Evolutionary conservation across 2,329 filamentous ascomycete species (phyloP).

Genomic region (Chrysoporthe deuterocubensis): DNA sequence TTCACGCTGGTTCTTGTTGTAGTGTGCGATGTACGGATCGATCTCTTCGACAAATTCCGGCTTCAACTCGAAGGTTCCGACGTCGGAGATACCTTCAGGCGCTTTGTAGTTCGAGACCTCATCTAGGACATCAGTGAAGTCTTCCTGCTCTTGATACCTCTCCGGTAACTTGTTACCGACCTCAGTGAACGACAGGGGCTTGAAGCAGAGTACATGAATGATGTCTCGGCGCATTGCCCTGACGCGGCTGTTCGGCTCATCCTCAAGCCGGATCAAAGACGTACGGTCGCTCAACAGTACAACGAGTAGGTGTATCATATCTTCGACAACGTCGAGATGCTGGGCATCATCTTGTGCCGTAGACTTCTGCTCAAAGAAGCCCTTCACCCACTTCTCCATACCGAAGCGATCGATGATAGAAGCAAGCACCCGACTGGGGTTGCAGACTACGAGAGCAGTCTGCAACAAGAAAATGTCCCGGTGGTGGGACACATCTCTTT

Average conservation of each 20-base stretch:
- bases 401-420: constrained; percentile 92
- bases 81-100: constrained; percentile 89
- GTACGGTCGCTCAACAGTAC: constrained; percentile 88
- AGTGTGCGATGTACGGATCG: constrained; percentile 95
- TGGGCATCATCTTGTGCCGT: constrained; percentile 83
- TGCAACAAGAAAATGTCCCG: constrained; percentile 94
- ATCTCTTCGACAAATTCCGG: constrained; percentile 84
- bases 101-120: constrained; percentile 88
- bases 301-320: constrained; percentile 92
- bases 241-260: constrained; percentile 67
- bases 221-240: constrained; percentile 85
- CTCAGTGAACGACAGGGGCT: constrained; percentile 92
- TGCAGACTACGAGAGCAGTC: constrained; percentile 84
- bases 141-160: constrained; percentile 84
- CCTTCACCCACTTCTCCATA: constrained; percentile 84
- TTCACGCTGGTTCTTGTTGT: constrained; percentile 95
- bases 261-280: constrained; percentile 71
- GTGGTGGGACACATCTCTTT: constrained; percentile 91
- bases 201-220: constrained; percentile 93
- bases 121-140: constrained; percentile 82
- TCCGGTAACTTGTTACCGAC: constrained; percentile 85
- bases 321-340: constrained; percentile 90
- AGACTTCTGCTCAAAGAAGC: constrained; percentile 73
- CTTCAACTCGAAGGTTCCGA: constrained; percentile 92
- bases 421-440: constrained; percentile 81